Base-by-base conservation (phyloP, 225 moss, liverwort and hornwort species). In the Bryoerythrophyllum caledonicum region DNA sequence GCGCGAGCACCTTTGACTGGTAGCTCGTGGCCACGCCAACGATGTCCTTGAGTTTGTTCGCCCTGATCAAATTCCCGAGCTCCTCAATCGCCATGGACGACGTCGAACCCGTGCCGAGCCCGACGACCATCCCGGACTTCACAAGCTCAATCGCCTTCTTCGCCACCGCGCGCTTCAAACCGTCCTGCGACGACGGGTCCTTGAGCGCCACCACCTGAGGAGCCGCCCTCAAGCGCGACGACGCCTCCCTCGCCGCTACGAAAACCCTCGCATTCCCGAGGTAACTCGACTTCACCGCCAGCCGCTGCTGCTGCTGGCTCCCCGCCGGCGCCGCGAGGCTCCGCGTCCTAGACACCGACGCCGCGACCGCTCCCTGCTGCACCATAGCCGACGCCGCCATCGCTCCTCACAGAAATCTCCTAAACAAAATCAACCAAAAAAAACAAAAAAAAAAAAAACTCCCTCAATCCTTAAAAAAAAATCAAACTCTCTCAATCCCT, bases 21-120 rank as follows among this genome's bases (percentile, higher is more conserved):
- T 94, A 97, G 62, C 97, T 97, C 8, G 94, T 97, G 35, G 88
- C 89, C 20, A 97, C 94, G 34, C 82, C 97, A 14, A 91, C 86
- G 2, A 97, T 72, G 34, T 97, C 93, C 84, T 94, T 97, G 80
- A 97, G 8, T 90, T 97, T 93, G 72, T 91, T 87, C 13, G 82
- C 81, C 49, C 83, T 78, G 41, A 97, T 89, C 64, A 93, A 83
- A 69, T 76, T 89, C 2, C 97, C 94, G 51, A 97, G 68, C 85
- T 97, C 97, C 81, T 97, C 97, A n/a, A 97, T 97, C 1, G 94
- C 97, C 94, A 94, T 90, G 16, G 87, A 91, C 15, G 97, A 87
- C 6, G 97, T 97, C 56, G 93, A 94, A 6, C 97, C 93, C 25
- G 97, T 97, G 35, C 97, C 97, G 10, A 97, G 87, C 10, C 97